Evolutionary conservation across 345 rosid species (phyloP), one percentile per base, ranked within the genome.

Genomic region (Eucalyptus dawsonii): DNA sequence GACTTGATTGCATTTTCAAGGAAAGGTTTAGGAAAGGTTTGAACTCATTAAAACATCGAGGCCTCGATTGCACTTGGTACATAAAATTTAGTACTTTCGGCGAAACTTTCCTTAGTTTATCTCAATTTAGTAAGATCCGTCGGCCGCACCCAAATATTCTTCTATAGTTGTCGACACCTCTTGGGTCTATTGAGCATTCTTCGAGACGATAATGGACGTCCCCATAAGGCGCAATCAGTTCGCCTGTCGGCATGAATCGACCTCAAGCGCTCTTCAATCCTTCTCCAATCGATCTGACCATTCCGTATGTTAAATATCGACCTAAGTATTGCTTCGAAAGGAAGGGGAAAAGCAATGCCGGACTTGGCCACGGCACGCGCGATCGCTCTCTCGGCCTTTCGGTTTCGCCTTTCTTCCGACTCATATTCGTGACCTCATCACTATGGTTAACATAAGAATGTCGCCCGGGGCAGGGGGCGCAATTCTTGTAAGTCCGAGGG

Each of bases 381-480:
- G 4, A 27, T 60, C 8, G 31, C 69, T 60, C n/a, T 27, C n/a
- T 12, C 0, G 1, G 16, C 31, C 67, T 12, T 60, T 21, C 25
- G 58, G 5, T 19, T 19, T 53, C 58, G 1, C 58, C 58, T 53
- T 60, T 25, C 67, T 6, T 60, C 67, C 31, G n/a, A 1, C 3
- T 27, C 67, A 27, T 27, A 60, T 60, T 12, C 7, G 31, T 60
- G 67, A 60, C 16, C n/a, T 60, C 31, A 25, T 60, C 7, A 4
- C 29, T 4, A 6, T 25, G n/a, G 67, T 27, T 60, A 60, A 25
- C n/a, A 25, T 12, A 60, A 60, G n/a, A 58, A 25, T 58, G 65
- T 25, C 0, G 7, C 24, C 9, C 4, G 67, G 15, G n/a, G n/a
- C 6, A 5, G 29, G 65, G n/a, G 65, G 14, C 0, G 4, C n/a